Conservation (phyloP, 306 rosid genomes). For the Trifolium dubium region DNA sequence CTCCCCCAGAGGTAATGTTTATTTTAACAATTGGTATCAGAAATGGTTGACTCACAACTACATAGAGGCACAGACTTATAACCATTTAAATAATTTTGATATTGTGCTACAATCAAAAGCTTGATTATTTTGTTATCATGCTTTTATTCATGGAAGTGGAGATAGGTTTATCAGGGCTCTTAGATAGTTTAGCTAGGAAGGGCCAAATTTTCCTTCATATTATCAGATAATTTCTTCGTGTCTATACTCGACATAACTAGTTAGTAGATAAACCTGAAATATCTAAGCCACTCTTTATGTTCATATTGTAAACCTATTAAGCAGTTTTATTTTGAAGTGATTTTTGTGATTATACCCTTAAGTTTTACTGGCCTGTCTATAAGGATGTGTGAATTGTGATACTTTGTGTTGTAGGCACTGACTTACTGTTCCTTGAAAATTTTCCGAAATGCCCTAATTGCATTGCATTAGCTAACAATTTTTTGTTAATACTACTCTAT, state of each 20-base stretch:
- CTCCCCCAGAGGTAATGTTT: slow-evolving; percentile 92
- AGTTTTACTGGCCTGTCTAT: neutral
- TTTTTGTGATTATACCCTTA: neutral
- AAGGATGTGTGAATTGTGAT: neutral
- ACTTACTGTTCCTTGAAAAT: neutral
- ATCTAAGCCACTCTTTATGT: neutral
- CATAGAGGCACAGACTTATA: too few species aligned
- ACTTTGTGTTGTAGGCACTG: neutral
- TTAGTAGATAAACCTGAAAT: neutral
- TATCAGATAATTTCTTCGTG: neutral
- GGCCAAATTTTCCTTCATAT: neutral
- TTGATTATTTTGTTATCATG: neutral
- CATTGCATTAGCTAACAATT: slow-evolving; percentile 11
- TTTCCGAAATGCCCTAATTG: slow-evolving; percentile 9
- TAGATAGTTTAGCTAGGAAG: neutral
- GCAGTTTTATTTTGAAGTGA: too few species aligned
- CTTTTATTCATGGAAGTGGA: neutral
- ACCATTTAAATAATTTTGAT: too few species aligned
- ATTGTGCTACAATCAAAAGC: neutral
- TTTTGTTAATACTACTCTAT: slow-evolving; percentile 14
- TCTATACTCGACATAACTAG: neutral
- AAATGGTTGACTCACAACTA: too few species aligned
- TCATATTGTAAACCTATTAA: too few species aligned
- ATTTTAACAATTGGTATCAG: too few species aligned
- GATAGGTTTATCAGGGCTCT: neutral